Base-by-base conservation (phyloP, 805 yeast species). In the Ogataea wickerhamii region DNA sequence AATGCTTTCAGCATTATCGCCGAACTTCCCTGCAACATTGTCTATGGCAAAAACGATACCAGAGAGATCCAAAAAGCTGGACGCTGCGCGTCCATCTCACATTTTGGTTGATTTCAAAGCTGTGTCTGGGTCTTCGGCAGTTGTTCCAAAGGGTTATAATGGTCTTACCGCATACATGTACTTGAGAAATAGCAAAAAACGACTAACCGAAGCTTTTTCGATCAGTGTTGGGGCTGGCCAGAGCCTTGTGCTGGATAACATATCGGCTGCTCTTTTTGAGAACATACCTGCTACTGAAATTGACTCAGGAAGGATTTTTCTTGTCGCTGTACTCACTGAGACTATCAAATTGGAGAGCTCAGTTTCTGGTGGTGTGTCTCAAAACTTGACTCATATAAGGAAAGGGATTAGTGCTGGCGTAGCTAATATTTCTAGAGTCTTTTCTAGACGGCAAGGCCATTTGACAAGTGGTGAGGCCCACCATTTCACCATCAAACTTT, bases 391-490 rank as follows among this genome's bases (percentile, higher is more conserved):
- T 26, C 56, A 66, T 31, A 72, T 82, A 33, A 78, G 85, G 53
- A 80, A 81, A 53, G 95, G 95, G 40, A 76, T 87, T 12, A 93
- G 91, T 26, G 89, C 88, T 3, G 96, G 96, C 58, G 93, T 83
- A 12, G 75, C 87, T 26, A 95, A 87, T 61, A 80, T 87, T 34
- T 78, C 93, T 4, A 73, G 95, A 48, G 74, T 86, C 18, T 84
- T 87, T 53, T 74, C 87, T 6, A 70, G 74, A 42, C 75, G 74
- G 47, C 74, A 74, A 38, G 87, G 83, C 22, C 69, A 80, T 21
- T 63, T 77, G 36, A 66, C 72, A 8, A 60, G 81, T 13, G 80
- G 88, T 37, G 76, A 76, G 52, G 66, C 87, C 0, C 87, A 81
- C 56, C 82, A 80, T 46, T 83, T 87, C 56, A 70, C 75, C 4